phyloP scores from a whole-genome alignment of 2,329 filamentous ascomycete genomes.

The Nemania bipapillata region DNA sequence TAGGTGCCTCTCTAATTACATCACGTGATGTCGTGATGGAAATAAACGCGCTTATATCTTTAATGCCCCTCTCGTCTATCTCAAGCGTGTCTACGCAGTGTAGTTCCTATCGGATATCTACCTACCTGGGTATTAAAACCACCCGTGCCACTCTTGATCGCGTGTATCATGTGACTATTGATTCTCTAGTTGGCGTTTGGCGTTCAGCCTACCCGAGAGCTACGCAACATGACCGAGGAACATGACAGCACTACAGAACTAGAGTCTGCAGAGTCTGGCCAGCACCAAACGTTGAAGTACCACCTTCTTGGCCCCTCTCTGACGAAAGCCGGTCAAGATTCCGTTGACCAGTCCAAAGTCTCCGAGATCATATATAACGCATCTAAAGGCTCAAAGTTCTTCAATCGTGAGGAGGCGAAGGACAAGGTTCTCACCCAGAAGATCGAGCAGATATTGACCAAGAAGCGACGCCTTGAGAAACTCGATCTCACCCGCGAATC shows the following conservation, averaged over 20 bases:
- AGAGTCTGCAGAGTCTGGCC: slow-evolving; percentile 24
- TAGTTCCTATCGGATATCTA: no score
- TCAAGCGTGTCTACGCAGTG: slow-evolving; percentile 18
- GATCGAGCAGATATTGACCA: slow-evolving; percentile 80
- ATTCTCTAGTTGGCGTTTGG: slow-evolving; percentile 3
- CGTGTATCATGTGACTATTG: slow-evolving; percentile 25
- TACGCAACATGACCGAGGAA: slow-evolving; percentile 25
- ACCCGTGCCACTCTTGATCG: neutral
- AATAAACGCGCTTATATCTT: slow-evolving; percentile 23
- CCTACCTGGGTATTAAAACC: no score
- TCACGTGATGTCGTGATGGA: slow-evolving; percentile 34
- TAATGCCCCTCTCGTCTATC: slow-evolving; percentile 20
- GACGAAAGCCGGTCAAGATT: slow-evolving; percentile 91
- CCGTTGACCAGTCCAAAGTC: slow-evolving; percentile 93
- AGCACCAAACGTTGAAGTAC: slow-evolving; percentile 80
- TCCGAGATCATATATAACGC: slow-evolving; percentile 97
- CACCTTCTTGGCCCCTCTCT: slow-evolving; percentile 88
- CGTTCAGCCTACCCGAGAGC: slow-evolving; percentile 10
- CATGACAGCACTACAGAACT: slow-evolving; percentile 23
- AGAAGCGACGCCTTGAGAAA: slow-evolving; percentile 79
- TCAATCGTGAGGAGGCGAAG: slow-evolving; percentile 85
- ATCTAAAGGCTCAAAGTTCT: slow-evolving; percentile 95
- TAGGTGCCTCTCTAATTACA: no score
- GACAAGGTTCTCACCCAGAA: slow-evolving; percentile 87
- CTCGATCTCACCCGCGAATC: slow-evolving; percentile 78